Percentiles rank a stretch among this genome's conserved stretches.
phyloP scores from a whole-genome alignment of 257 asterid genomes.

The Haberlea rhodopensis region DNA sequence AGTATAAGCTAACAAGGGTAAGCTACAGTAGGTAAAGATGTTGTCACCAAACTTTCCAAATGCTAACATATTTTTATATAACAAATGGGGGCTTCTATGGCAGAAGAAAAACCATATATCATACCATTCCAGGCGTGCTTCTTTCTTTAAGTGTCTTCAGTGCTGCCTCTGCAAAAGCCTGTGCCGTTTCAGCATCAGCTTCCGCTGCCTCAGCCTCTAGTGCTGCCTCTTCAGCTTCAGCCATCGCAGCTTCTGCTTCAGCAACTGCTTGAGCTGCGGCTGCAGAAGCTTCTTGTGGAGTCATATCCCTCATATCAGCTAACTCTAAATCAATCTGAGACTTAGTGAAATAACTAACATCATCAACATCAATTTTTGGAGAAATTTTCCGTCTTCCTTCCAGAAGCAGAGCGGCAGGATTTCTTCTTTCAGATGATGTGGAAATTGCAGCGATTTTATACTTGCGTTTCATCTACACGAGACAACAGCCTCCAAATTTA shows the following conservation, averaged over 20 bases:
- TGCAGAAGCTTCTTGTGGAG: slow-evolving; percentile 57
- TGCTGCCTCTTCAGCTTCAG: slow-evolving; percentile 61
- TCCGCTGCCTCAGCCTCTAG: slow-evolving; percentile 64
- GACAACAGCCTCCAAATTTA: slow-evolving; percentile 4
- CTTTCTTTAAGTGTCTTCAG: slow-evolving; percentile 38
- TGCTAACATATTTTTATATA: no score
- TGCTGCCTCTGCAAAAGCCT: slow-evolving; percentile 46
- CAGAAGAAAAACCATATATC: slow-evolving; percentile 8
- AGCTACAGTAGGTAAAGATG: no score
- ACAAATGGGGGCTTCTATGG: no score
- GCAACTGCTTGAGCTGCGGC: slow-evolving; percentile 60
- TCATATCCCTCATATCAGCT: slow-evolving; percentile 48
- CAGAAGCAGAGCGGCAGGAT: slow-evolving; percentile 20
- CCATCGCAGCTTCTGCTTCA: slow-evolving; percentile 65
- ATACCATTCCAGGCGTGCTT: slow-evolving; percentile 35
- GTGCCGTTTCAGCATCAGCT: slow-evolving; percentile 61
- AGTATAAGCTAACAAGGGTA: no score
- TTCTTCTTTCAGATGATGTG: slow-evolving; percentile 31
- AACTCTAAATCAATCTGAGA: slow-evolving; percentile 38
- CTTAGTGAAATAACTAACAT: slow-evolving; percentile 22
- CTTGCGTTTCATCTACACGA: slow-evolving; percentile 44
- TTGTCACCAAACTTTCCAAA: no score
- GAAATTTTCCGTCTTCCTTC: slow-evolving; percentile 35
- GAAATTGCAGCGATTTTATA: slow-evolving; percentile 31
- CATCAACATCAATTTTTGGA: slow-evolving; percentile 28